Conservation (phyloP, 2,329 filamentous ascomycete genomes). For the Colletotrichum tropicale region DNA sequence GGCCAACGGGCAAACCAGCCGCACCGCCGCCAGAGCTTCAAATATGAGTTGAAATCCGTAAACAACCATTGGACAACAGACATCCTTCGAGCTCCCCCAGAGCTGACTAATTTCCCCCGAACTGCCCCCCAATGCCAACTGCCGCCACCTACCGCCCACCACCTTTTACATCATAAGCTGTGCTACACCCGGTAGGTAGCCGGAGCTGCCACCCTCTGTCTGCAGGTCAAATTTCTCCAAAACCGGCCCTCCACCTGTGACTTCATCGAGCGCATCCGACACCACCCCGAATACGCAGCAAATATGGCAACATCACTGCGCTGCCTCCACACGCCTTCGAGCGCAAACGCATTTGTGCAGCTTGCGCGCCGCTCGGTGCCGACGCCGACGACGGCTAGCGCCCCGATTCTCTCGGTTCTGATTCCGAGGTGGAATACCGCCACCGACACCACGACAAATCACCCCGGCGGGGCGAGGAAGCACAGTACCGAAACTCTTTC, state of each 20-base stretch:
- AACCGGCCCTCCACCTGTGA: neutral
- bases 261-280: neutral
- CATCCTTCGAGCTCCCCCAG: neutral
- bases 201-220: neutral
- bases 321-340: conserved; percentile 43
- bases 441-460: neutral
- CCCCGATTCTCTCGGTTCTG: conserved; percentile 41
- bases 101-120: conserved; percentile 9
- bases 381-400: conserved; percentile 22
- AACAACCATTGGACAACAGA: conserved; percentile 2
- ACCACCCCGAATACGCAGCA: neutral
- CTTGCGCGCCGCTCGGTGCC: conserved; percentile 38
- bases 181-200: neutral
- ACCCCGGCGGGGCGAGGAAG: neutral
- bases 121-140: neutral
- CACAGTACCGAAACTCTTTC: neutral
- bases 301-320: conserved; percentile 35
- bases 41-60: neutral
- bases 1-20: neutral
- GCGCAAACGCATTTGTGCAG: conserved; percentile 45
- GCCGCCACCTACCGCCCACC: conserved; percentile 19
- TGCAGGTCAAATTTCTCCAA: conserved; percentile 36
- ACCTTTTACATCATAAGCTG: conserved; percentile 19
- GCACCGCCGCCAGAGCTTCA: neutral
- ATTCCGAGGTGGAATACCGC: conserved; percentile 25